Conservation (phyloP, 495 filamentous ascomycete genomes). For the Tuber aestivum region DNA sequence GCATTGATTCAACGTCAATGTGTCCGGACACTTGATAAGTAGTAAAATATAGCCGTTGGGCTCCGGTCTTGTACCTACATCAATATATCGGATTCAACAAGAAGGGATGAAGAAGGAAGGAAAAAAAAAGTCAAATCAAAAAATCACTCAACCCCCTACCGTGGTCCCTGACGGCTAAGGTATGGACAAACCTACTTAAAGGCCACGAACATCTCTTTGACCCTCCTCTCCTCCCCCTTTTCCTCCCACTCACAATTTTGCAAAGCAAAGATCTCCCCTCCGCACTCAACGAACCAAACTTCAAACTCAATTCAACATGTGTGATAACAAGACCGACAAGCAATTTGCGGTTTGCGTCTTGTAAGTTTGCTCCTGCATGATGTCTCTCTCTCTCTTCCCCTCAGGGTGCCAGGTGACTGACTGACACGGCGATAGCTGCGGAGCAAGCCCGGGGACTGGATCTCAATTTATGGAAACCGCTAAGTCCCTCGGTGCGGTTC, state of each 20-base stretch:
- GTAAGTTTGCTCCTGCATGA: slow-evolving; percentile 58
- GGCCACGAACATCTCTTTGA: background rate
- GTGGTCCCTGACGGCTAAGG: background rate
- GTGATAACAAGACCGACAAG: slow-evolving; percentile 2
- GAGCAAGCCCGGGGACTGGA: slow-evolving; percentile 57
- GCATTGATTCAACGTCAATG: too few relatives aligned
- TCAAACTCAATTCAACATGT: background rate
- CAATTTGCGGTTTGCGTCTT: slow-evolving; percentile 57
- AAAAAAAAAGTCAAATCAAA: too few relatives aligned
- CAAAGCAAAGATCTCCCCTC: background rate
- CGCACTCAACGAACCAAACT: background rate
- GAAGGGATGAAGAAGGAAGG: too few relatives aligned
- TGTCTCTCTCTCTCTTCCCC: background rate
- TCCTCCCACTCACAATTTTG: background rate
- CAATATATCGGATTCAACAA: too few relatives aligned
- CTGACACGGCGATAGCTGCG: slow-evolving; percentile 25
- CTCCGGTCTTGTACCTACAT: too few relatives aligned
- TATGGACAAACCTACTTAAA: background rate
- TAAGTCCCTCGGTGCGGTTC: slow-evolving; percentile 62
- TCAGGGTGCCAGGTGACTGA: background rate
- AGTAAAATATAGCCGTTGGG: too few relatives aligned
- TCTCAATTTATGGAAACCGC: slow-evolving; percentile 69
- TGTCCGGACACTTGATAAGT: too few relatives aligned
- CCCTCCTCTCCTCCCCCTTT: background rate
- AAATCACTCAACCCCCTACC: background rate